A percentile compares a stretch with the other conserved stretches of the same genome.
Conservation (phyloP, 805 yeast genomes). For the Pichia heedii region DNA sequence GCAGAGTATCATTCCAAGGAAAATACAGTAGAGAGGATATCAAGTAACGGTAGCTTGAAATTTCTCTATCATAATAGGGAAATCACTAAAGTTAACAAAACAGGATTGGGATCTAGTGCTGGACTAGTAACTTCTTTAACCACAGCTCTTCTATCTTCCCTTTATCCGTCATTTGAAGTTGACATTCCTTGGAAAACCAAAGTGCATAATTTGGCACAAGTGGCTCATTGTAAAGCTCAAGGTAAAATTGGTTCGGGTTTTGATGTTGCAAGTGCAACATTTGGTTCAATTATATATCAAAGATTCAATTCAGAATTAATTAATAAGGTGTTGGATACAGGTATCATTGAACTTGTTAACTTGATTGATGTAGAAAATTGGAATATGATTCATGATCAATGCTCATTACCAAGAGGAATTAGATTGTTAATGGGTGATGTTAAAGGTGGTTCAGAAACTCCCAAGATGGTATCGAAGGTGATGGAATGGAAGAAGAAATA, state of each 20-base stretch:
- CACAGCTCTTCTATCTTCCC: conserved; percentile 52
- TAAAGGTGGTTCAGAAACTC: conserved; percentile 87
- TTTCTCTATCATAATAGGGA: conserved; percentile 54
- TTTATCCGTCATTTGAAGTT: conserved; percentile 18
- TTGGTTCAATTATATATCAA: conserved; percentile 76
- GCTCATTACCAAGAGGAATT: conserved; percentile 55
- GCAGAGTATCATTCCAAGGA: conserved; percentile 81
- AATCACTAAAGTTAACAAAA: conserved; percentile 74
- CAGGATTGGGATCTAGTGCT: conserved; percentile 95
- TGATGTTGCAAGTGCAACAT: conserved; percentile 93
- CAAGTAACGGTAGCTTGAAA: conserved; percentile 29
- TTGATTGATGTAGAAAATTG: conserved; percentile 43
- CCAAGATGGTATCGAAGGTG: conserved; percentile 74
- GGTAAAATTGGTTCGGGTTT: conserved; percentile 95
- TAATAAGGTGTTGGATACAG: conserved; percentile 16
- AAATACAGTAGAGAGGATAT: conserved; percentile 28
- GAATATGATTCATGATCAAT: conserved; percentile 52
- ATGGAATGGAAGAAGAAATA: conserved; percentile 54
- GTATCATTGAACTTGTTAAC: conserved; percentile 19
- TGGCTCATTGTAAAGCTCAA: conserved; percentile 90
- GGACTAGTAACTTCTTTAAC: conserved; percentile 79
- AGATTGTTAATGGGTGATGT: conserved; percentile 88
- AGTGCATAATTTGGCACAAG: conserved; percentile 81
- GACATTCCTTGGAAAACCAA: conserved; percentile 16
- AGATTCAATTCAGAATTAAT: conserved; percentile 59